Evolutionary conservation across 2,329 filamentous ascomycete genomes (phyloP), one percentile per base, ranked within the genome.

Genomic region (Hypoxylon sp.): DNA sequence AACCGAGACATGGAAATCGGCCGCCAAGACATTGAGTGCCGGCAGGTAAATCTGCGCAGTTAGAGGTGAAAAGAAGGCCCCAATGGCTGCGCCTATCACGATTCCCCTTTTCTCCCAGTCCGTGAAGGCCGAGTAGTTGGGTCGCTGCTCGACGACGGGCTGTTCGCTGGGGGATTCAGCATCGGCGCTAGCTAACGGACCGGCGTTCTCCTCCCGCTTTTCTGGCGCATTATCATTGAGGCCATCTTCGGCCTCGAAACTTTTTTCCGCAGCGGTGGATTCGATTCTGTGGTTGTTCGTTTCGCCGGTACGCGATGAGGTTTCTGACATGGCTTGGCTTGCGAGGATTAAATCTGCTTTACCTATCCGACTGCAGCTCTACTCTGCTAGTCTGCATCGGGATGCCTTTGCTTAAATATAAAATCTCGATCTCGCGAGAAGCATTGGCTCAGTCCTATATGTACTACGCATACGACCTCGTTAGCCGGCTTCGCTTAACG

Each of bases 41-140:
- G 82, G 83, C 34, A 82, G 81, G 76, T 84, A 85, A 4, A 84
- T 84, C 57, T 81, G 75, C 5, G 73, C 76, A 7, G 75, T 77
- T 7, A 79, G 53, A 11, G 77, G 77, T 0, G 77, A 78, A 52
- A 79, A 75, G 66, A 79, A 74, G n/a, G 77, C 76, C 3, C 73
- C 75, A 11, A 66, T 62, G 14, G 77, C 73, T 14, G 76, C 74
- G 28, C 69, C 72, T 30, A 78, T 49, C 13, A 79, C 76, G 23
- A 79, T 76, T 14, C 64, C 62, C 34, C 68, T 69, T 64, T 79
- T 79, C 65, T 79, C 73, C 62, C 63, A 67, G 19, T 65, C 61
- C 2, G 75, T 75, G 70, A 77, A 78, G 53, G 69, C 52, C 7
- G 73, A 68, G 55, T 70, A 70, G 17, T 68, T 59, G 21, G 68